These are phyloP conservation scores for Secale cereale DNA, from an alignment of 176 grass and related monocot species.

Conservation along the genomic window DNA sequence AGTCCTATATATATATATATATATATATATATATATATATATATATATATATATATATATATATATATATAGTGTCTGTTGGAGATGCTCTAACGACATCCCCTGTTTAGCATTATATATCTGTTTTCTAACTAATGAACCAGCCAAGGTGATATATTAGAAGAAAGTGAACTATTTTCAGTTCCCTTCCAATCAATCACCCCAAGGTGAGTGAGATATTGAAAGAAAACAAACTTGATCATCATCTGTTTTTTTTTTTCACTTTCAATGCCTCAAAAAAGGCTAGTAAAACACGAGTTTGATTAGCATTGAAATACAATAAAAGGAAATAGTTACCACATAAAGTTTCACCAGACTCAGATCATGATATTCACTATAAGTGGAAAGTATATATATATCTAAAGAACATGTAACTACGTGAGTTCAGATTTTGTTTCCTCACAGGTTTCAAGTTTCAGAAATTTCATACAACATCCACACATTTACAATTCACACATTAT, in stretches of 20 bases:
- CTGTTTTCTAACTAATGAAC: neutral
- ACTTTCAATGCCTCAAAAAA: conserved; percentile 12
- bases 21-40: too few species aligned
- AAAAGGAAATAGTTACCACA: neutral
- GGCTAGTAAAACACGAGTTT: neutral
- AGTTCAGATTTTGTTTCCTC: neutral
- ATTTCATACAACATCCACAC: conserved; percentile 12
- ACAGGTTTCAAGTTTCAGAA: neutral
- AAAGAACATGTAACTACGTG: neutral
- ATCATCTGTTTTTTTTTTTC: conserved; percentile 40
- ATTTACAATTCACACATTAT: conserved; percentile 48
- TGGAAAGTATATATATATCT: neutral
- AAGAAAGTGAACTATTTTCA: conserved; percentile 58
- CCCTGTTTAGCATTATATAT: too few species aligned
- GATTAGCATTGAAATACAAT: neutral
- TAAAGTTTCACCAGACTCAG: neutral
- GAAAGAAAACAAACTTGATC: conserved; percentile 45
- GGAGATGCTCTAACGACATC: too few species aligned
- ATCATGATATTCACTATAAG: neutral
- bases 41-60: too few species aligned
- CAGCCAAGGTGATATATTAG: conserved; percentile 40
- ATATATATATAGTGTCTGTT: too few species aligned
- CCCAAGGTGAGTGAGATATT: conserved; percentile 37
- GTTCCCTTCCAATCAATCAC: conserved; percentile 31
- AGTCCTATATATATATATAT: too few species aligned